Conservation (phyloP, 2,329 filamentous ascomycete genomes). For the Teratosphaeria nubilosa region DNA sequence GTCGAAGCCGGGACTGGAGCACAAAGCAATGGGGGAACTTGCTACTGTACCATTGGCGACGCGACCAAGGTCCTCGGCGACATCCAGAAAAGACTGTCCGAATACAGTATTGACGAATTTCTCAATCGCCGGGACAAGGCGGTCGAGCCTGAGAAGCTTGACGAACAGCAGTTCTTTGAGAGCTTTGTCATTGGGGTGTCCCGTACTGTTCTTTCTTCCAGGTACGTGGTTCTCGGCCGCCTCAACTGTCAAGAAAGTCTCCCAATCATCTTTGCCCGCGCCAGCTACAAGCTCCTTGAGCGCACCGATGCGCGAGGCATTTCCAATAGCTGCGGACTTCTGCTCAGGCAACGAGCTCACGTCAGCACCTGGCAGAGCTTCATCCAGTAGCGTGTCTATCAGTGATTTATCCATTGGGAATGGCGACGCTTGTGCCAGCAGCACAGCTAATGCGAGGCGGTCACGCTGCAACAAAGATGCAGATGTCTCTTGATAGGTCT, state of each 20-base stretch:
- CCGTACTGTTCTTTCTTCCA: conserved; percentile 51
- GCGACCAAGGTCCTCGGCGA: conserved; percentile 72
- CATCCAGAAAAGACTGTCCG: conserved; percentile 69
- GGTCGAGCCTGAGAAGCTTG: conserved; percentile 90
- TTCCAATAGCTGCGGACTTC: conserved; percentile 58
- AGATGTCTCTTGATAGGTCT: conserved; percentile 86
- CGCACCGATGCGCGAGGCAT: conserved; percentile 57
- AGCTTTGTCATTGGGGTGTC: conserved; percentile 59
- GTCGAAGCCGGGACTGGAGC: conserved; percentile 93
- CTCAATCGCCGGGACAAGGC: conserved; percentile 87
- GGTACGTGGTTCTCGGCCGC: conserved; percentile 78
- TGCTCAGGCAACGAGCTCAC: conserved; percentile 58
- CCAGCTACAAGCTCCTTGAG: conserved; percentile 64
- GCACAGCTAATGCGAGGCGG: conserved; percentile 84
- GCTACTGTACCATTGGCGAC: conserved; percentile 78
- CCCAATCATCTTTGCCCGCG: conserved; percentile 58
- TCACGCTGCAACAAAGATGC: conserved; percentile 88
- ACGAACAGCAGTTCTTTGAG: conserved; percentile 78
- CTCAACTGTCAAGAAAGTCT: conserved; percentile 74
- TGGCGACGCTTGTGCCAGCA: conserved; percentile 90
- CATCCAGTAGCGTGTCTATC: conserved; percentile 78
- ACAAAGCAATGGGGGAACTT: conserved; percentile 77
- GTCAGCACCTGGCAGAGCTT: conserved; percentile 64
- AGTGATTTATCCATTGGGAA: conserved; percentile 88
- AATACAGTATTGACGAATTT: conserved; percentile 83